A percentile compares a stretch with the other conserved stretches of the same genome.
These are phyloP conservation scores for Zoysia pacifica DNA, from an alignment of 176 grass and related monocot genomes.

Conservation along the genomic window DNA sequence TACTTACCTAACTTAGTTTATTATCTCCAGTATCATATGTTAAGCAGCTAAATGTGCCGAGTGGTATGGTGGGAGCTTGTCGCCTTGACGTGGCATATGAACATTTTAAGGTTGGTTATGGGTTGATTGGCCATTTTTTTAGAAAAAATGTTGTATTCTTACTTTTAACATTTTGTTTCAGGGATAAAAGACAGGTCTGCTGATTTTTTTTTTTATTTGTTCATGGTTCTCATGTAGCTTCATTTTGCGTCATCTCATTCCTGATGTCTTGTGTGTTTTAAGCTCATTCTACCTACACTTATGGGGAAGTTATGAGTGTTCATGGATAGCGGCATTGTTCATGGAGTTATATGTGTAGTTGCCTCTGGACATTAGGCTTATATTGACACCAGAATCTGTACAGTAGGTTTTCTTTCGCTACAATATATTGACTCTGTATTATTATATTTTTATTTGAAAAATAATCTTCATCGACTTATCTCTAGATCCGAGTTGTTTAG, in stretches of 20 bases:
- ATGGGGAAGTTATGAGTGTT: background rate
- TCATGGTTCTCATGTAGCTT: background rate
- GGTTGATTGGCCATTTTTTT: background rate
- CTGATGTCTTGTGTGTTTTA: background rate
- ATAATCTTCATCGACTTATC: background rate
- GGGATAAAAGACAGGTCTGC: background rate
- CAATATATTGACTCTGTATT: background rate
- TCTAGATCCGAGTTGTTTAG: background rate
- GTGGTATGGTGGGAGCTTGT: conserved; percentile 95
- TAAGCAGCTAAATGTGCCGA: conserved; percentile 81
- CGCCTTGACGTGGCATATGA: conserved; percentile 93
- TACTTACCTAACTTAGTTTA: conserved; percentile 38
- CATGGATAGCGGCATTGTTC: background rate
- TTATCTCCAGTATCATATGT: conserved; percentile 77
- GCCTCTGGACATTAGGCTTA: background rate
- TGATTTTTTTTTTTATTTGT: background rate
- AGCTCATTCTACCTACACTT: background rate
- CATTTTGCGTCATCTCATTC: background rate
- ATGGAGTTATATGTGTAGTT: conserved; percentile 13
- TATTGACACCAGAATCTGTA: background rate
- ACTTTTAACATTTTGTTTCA: background rate
- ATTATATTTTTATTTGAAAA: background rate
- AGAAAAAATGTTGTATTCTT: background rate
- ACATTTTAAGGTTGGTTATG: conserved; percentile 84
- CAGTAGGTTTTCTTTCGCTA: background rate